These are phyloP conservation scores for Cercospora zeae-maydis DNA, from an alignment of 2,329 filamentous ascomycete genomes.

Conservation along the genomic window DNA sequence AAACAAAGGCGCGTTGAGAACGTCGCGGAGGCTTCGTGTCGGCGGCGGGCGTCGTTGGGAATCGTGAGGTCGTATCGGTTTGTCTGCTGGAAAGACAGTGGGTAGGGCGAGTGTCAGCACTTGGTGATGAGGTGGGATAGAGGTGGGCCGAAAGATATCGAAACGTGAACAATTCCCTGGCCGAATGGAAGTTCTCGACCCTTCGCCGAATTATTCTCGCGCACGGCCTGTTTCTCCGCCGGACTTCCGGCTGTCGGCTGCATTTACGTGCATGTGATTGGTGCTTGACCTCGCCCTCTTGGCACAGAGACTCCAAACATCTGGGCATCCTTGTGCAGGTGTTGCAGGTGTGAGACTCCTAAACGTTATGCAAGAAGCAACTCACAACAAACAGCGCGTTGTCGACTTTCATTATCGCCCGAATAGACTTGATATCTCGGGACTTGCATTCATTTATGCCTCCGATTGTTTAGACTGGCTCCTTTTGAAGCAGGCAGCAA, in stretches of 20 bases:
- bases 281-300: neutral
- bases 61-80: neutral
- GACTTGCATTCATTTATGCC: neutral
- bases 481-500: neutral
- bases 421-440: neutral
- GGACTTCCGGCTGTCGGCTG: constrained; percentile 4
- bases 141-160: neutral
- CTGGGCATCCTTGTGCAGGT: neutral
- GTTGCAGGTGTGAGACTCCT: neutral
- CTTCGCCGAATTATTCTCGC: constrained; percentile 5
- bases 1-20: constrained; percentile 5
- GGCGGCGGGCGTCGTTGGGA: neutral
- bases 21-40: neutral
- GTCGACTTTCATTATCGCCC: neutral
- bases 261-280: neutral
- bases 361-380: neutral
- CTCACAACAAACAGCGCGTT: neutral
- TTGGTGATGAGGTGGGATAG: neutral
- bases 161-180: neutral
- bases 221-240: constrained; percentile 5
- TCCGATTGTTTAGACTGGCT: neutral
- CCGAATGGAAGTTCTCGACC: neutral
- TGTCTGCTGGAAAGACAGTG: constrained; percentile 1
- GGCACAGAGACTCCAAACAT: neutral
- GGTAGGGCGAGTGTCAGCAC: neutral